These are phyloP conservation scores for Neurospora hispaniola DNA, from an alignment of 495 filamentous ascomycete genomes.

Conservation along the genomic window DNA sequence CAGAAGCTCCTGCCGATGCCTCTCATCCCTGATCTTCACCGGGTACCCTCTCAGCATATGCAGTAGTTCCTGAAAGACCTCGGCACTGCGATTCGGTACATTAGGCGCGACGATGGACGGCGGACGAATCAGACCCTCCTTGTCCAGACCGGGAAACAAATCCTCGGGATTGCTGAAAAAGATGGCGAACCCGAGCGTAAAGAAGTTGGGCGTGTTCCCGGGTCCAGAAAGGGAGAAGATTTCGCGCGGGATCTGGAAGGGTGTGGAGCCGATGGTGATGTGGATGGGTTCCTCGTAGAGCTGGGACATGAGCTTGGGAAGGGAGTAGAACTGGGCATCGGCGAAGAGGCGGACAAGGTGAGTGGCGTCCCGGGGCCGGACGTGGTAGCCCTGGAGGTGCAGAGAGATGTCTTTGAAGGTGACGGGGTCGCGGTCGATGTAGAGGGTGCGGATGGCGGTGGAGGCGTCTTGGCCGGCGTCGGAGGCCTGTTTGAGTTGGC, in stretches of 20 bases:
- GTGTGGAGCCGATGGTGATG: conserved; percentile 72
- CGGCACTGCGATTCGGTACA: conserved; percentile 66
- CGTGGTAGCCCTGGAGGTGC: conserved; percentile 90
- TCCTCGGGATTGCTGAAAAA: conserved; percentile 75
- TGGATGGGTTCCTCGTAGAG: conserved; percentile 92
- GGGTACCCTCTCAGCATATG: conserved; percentile 84
- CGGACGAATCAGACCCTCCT: conserved; percentile 73
- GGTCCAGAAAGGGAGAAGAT: conserved; percentile 57
- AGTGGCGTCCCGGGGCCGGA: conserved; percentile 67
- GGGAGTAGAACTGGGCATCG: conserved; percentile 89
- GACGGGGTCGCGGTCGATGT: conserved; percentile 87
- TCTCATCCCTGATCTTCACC: conserved; percentile 61
- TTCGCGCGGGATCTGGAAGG: conserved; percentile 85
- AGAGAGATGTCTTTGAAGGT: conserved; percentile 84
- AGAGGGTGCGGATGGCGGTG: conserved; percentile 54
- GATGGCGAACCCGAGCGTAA: conserved; percentile 81
- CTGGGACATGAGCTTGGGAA: conserved; percentile 83
- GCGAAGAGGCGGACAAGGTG: conserved; percentile 90
- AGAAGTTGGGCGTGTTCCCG: conserved; percentile 91
- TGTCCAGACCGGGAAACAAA: conserved; percentile 77
- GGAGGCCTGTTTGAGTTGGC: conserved; percentile 57
- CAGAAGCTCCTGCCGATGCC: conserved; percentile 69
- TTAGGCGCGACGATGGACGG: conserved; percentile 50
- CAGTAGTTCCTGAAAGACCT: conserved; percentile 73
- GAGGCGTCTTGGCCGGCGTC: conserved; percentile 43